These are phyloP conservation scores for Raddia distichophylla DNA, from an alignment of 176 grass and related monocot genomes.

Conservation along the genomic window DNA sequence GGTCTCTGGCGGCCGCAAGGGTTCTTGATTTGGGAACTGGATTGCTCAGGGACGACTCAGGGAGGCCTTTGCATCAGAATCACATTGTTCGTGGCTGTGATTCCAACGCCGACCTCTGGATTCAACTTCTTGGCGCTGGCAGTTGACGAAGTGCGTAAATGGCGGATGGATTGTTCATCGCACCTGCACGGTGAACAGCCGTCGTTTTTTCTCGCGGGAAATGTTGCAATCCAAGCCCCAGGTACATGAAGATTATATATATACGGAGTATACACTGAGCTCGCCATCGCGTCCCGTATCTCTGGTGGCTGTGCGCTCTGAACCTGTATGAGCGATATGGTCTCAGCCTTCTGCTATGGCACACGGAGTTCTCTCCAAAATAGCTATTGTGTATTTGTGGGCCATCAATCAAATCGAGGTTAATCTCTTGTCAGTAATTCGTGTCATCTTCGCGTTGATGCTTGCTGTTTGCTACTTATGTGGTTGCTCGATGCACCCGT, in stretches of 20 bases:
- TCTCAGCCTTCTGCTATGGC: background rate
- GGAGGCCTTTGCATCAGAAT: background rate
- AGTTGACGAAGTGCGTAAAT: slow-evolving; percentile 30
- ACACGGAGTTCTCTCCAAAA: too few relatives aligned
- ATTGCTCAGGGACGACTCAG: background rate
- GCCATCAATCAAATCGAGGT: background rate
- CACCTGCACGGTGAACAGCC: background rate
- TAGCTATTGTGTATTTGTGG: too few relatives aligned
- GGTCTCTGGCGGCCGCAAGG: slow-evolving; percentile 16
- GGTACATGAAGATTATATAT: background rate
- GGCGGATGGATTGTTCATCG: background rate
- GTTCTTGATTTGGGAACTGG: slow-evolving; percentile 20
- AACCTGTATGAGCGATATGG: slow-evolving; percentile 1
- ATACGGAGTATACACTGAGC: background rate
- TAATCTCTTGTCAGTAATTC: background rate
- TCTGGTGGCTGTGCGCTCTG: background rate
- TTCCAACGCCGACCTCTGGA: background rate
- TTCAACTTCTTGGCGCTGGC: background rate
- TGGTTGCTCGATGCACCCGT: background rate
- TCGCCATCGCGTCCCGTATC: background rate
- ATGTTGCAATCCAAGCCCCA: background rate
- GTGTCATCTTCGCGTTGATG: background rate
- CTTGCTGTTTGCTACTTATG: background rate
- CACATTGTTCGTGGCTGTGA: background rate
- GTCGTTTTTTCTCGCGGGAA: background rate